Evolutionary conservation across 768 basidiomycete genomes (phyloP).

Genomic region (Pleurotus citrinopileatus): DNA sequence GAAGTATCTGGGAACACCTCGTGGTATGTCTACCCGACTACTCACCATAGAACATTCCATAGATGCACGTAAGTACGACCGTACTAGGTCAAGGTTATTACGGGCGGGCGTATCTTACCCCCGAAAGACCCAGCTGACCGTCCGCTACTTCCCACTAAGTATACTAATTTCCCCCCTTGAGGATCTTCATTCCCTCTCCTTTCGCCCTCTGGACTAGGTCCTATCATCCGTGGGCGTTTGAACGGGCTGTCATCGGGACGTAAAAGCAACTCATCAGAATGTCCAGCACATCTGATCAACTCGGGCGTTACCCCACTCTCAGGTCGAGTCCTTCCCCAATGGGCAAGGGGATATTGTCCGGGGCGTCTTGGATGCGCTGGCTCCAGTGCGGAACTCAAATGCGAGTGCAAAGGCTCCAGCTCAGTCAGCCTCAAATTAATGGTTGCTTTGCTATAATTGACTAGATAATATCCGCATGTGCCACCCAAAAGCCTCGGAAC

Average conservation of each 20-base stretch:
- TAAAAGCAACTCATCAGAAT: constrained; percentile 4
- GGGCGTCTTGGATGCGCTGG: background rate
- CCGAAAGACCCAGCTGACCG: constrained; percentile 1
- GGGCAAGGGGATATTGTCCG: background rate
- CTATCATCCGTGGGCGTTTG: background rate
- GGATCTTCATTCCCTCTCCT: background rate
- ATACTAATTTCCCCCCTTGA: background rate
- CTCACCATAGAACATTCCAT: constrained; percentile 5
- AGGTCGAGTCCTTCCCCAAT: background rate
- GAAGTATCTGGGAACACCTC: background rate
- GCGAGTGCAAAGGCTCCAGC: background rate
- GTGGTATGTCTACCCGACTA: background rate
- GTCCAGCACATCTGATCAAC: constrained; percentile 3
- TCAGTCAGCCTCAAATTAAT: background rate
- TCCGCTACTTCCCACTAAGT: constrained; percentile 1
- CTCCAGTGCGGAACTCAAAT: constrained; percentile 2
- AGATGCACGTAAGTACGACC: background rate
- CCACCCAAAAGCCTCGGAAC: constrained; percentile 6
- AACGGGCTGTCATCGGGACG: constrained; percentile 2
- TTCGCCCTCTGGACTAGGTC: constrained; percentile 1
- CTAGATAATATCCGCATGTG: constrained; percentile 8
- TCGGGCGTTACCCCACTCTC: background rate
- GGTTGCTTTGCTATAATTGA: constrained; percentile 3
- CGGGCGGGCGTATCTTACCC: background rate
- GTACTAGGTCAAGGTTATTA: background rate